Evolutionary conservation across 495 filamentous ascomycete species (phyloP), one percentile per base, ranked within the genome.

Genomic region (Penicillium cinerascens): DNA sequence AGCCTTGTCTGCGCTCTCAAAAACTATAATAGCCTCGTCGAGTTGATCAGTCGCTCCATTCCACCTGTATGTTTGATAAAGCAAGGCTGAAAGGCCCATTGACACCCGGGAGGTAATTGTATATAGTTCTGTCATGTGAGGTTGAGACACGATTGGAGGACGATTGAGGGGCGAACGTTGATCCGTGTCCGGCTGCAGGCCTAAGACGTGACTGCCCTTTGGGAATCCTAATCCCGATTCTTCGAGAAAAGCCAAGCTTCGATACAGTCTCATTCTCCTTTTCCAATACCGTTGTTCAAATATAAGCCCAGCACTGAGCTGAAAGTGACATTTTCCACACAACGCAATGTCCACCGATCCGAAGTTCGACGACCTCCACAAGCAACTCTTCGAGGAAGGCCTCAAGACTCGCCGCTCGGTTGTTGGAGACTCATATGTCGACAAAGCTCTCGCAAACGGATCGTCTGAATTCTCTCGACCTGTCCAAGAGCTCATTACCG

Each of bases 361-460:
- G 0, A 55, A 58, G 16, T 51, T 64, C 49, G 42, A 59, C 10
- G 44, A 56, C 10, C 49, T 56, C 18, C 79, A 81, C 71, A 71
- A 78, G 47, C 54, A 69, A 15, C 73, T 83, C 49, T 82, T 79
- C 59, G 70, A 81, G 2, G 71, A 78, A 47, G 80, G 81, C 21
- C 66, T 83, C 36, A 71, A 77, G 45, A 69, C 78, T 46, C 78
- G 81, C 5, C 67, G 73, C 13, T 63, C 60, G 39, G 74, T 79
- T 8, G 60, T 67, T 4, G 72, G 75, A 7, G 60, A 72, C 8
- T 47, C 54, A 7, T 72, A 77, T 47, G 75, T 78, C 40, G 46
- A 60, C 27, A 46, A 35, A 47, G 41, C 58, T 11, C 25, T 60
- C 8, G 52, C 16, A 11, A 50, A 47, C n/a, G 58, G 49, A 0